Evolutionary conservation across 805 yeast species (phyloP).

Genomic region (Komagataella pseudopastoris): DNA sequence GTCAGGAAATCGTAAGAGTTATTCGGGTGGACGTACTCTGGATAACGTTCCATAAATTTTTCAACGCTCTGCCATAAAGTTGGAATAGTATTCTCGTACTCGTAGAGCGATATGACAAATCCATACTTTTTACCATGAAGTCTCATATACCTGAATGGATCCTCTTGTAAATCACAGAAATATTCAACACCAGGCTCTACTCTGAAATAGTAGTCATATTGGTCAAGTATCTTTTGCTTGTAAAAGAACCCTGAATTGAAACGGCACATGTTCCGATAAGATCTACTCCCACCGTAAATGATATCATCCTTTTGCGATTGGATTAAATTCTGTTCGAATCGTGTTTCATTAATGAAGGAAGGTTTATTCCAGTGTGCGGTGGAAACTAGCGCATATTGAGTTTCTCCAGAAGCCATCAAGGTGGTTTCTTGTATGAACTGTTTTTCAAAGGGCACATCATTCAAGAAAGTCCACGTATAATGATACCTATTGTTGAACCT

Average conservation of each 20-base stretch:
- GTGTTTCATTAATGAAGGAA: constrained; percentile 45
- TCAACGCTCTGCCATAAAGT: constrained; percentile 72
- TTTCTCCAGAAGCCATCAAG: constrained; percentile 50
- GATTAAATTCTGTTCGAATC: constrained; percentile 30
- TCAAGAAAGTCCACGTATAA: constrained; percentile 71
- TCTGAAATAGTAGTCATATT: constrained; percentile 86
- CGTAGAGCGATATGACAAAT: constrained; percentile 73
- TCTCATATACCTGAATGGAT: constrained; percentile 74
- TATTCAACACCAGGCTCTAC: constrained; percentile 90
- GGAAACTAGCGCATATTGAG: constrained; percentile 57
- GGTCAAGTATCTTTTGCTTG: constrained; percentile 54
- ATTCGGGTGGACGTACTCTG: constrained; percentile 50
- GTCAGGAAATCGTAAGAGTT: constrained; percentile 46
- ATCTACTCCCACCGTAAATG: constrained; percentile 49
- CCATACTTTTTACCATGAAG: constrained; percentile 72
- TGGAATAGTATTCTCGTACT: constrained; percentile 75
- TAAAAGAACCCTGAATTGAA: constrained; percentile 88
- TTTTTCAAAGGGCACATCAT: constrained; percentile 55
- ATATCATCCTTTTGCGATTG: constrained; percentile 32
- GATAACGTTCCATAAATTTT: constrained; percentile 41
- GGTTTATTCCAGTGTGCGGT: constrained; percentile 72
- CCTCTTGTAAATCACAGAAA: constrained; percentile 79
- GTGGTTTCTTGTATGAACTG: constrained; percentile 50
- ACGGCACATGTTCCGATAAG: constrained; percentile 90
- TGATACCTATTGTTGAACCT: constrained; percentile 52